Evolutionary conservation across 306 rosid species (phyloP), one percentile per base, ranked within the genome.

Genomic region (Cucurbita maxima): DNA sequence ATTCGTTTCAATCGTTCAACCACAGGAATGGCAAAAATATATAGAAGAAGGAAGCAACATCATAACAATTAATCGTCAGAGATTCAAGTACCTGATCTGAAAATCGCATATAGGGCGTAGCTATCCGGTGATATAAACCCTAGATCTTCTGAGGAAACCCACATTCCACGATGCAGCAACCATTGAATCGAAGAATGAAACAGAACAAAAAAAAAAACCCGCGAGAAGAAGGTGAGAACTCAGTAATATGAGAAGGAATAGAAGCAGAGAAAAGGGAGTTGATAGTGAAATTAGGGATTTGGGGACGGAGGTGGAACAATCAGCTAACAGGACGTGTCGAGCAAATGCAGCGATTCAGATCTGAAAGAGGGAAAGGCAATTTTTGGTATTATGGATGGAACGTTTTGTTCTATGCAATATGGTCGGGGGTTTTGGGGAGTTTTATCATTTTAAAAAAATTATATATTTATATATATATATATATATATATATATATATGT

Each of bases 361-460:
- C 71, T n/a, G 71, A 63, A n/a, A 63, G 71, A 63, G 71, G 71
- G 71, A 40, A 63, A 63, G 71, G 71, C 71, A 10, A 10, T 18
- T 38, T 62, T 38, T 40, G 15, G 30, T 30, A 15, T 38, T 38
- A 63, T 30, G 20, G 48, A 30, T 5, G 16, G 8, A 15, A 38
- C 36, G 68, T 60, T 60, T 60, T 36, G 68, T 60, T 36, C 68
- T 15, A 15, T 41, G 67, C 44, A 60, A 7, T 15, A 6, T 60
- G 7, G 45, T 40, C 34, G 34, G 50, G 71, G 71, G 71, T 41
- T 63, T 63, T 63, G 51, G 71, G 52, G 51, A 63, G 71, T 8
- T 63, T 63, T 63, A 63, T 41, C 71, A 40, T 62, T 4, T 48
- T 14, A 45, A 45, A 10, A 10, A 50, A n/a, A 50, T 14, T 50